A percentile compares a stretch with the other conserved stretches of the same genome.
These are phyloP conservation scores for Remersonia thermophila DNA, from an alignment of 2,329 filamentous ascomycete species.

Conservation along the genomic window DNA sequence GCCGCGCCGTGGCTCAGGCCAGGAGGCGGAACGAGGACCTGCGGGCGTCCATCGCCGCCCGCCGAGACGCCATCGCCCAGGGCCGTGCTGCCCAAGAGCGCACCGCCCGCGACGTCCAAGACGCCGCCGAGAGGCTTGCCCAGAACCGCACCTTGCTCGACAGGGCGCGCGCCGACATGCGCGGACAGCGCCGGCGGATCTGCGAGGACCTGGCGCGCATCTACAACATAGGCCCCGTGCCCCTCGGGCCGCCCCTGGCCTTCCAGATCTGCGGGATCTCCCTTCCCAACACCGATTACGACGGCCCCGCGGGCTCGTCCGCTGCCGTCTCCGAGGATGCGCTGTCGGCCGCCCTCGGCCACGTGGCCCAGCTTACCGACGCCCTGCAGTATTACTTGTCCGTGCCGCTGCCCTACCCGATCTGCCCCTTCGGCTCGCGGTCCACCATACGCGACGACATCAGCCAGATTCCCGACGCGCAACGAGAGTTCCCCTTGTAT, in stretches of 20 bases:
- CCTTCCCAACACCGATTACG: slow-evolving; percentile 70
- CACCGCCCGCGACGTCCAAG: slow-evolving; percentile 47
- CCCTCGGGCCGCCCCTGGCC: slow-evolving; percentile 47
- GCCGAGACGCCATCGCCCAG: slow-evolving; percentile 54
- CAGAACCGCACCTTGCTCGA: slow-evolving; percentile 43
- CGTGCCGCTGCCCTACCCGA: slow-evolving; percentile 67
- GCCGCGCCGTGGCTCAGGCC: slow-evolving; percentile 50
- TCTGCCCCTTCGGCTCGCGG: slow-evolving; percentile 60
- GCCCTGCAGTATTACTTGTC: slow-evolving; percentile 72
- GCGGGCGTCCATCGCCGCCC: slow-evolving; percentile 48
- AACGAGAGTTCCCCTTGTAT: slow-evolving; percentile 72
- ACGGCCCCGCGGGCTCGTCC: slow-evolving; percentile 28
- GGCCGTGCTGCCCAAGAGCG: slow-evolving; percentile 49
- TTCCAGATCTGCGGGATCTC: slow-evolving; percentile 74
- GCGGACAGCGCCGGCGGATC: slow-evolving; percentile 76
- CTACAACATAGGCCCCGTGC: slow-evolving; percentile 62
- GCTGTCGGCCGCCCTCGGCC: slow-evolving; percentile 70
- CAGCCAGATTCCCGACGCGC: slow-evolving; percentile 40
- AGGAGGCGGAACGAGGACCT: slow-evolving; percentile 55
- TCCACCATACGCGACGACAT: slow-evolving; percentile 69
- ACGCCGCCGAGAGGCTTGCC: slow-evolving; percentile 46
- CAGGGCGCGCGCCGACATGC: slow-evolving; percentile 52
- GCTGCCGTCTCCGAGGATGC: slow-evolving; percentile 49
- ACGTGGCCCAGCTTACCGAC: slow-evolving; percentile 63
- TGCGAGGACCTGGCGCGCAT: slow-evolving; percentile 70